These are phyloP conservation scores for Diaporthe sp. DNA, from an alignment of 2,329 filamentous ascomycete species.

Conservation along the genomic window DNA sequence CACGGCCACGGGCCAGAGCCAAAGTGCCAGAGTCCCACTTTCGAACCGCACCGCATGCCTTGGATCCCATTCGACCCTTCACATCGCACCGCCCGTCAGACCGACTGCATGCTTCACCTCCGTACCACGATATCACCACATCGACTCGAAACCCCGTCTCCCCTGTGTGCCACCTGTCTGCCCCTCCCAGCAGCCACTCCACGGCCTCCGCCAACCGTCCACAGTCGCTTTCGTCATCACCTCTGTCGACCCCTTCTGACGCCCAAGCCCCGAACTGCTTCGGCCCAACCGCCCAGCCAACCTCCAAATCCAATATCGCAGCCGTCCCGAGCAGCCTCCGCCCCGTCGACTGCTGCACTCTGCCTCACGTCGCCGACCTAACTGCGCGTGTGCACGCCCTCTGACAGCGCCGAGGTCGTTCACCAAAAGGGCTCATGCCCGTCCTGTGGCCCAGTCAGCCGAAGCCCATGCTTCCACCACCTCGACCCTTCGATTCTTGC, in stretches of 20 bases:
- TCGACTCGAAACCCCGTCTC: conserved; percentile 13
- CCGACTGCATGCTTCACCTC: conserved; percentile 18
- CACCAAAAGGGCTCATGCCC: conserved; percentile 25
- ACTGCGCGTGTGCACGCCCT: not conserved
- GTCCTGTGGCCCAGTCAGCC: conserved; percentile 5
- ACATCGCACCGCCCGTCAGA: conserved; percentile 12
- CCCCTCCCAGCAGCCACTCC: not conserved
- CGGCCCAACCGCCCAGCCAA: conserved; percentile 14
- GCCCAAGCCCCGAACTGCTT: conserved; percentile 3
- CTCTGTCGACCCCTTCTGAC: not conserved
- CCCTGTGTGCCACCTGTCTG: conserved; percentile 7
- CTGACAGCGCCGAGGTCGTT: not conserved
- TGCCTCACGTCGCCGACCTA: not conserved
- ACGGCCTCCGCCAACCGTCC: not conserved
- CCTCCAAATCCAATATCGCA: not conserved
- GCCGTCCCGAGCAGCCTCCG: not conserved
- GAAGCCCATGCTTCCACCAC: conserved; percentile 28
- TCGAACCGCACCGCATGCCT: conserved; percentile 23
- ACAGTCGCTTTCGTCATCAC: conserved; percentile 29
- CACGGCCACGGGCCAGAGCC: conserved; percentile 14
- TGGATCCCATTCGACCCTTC: conserved; percentile 29
- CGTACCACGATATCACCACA: conserved; percentile 23
- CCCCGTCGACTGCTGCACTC: not conserved
- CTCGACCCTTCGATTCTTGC: conserved; percentile 1
- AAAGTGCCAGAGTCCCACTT: conserved; percentile 30